Conservation (phyloP, 2,329 filamentous ascomycete species). For the Calonectria pteridis region DNA sequence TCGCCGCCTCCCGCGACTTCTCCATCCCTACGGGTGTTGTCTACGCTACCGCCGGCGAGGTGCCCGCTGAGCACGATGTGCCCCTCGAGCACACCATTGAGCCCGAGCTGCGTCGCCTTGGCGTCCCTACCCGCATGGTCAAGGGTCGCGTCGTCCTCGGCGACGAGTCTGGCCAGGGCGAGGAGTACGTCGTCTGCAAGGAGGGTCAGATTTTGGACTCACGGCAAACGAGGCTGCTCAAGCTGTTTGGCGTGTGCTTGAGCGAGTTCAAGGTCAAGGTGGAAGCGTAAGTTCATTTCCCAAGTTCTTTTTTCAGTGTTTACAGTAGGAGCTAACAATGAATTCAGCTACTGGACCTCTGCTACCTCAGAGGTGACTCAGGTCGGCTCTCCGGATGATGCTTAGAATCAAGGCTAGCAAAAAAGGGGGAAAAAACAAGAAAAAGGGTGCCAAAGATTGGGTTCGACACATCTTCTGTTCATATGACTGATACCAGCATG, state of each 20-base stretch:
- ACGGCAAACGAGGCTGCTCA: constrained; percentile 91
- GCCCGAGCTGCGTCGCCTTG: constrained; percentile 88
- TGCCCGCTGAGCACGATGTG: constrained; percentile 84
- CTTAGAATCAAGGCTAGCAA: constrained; percentile 40
- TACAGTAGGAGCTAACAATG: constrained; percentile 34
- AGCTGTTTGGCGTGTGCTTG: constrained; percentile 91
- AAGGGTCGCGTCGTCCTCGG: constrained; percentile 87
- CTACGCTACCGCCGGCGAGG: constrained; percentile 83
- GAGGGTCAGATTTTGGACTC: constrained; percentile 89
- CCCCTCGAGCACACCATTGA: constrained; percentile 90
- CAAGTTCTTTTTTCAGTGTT: not conserved
- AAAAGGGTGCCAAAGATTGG: constrained; percentile 44
- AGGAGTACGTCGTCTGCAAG: constrained; percentile 82
- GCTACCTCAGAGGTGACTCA: constrained; percentile 71
- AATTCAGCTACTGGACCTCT: constrained; percentile 70
- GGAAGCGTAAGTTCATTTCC: constrained; percentile 70
- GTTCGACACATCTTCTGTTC: constrained; percentile 44
- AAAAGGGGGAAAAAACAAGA: constrained; percentile 25
- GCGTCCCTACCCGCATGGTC: constrained; percentile 88
- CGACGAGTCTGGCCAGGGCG: constrained; percentile 64
- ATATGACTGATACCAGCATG: constrained; percentile 52
- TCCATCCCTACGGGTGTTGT: constrained; percentile 86
- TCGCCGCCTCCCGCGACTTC: constrained; percentile 79
- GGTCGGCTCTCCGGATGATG: constrained; percentile 56
- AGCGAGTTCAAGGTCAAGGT: constrained; percentile 90